Percentiles rank a stretch among this genome's conserved stretches.
Evolutionary conservation across 805 yeast species (phyloP).

Genomic region (Sugiyamaella valdiviana): DNA sequence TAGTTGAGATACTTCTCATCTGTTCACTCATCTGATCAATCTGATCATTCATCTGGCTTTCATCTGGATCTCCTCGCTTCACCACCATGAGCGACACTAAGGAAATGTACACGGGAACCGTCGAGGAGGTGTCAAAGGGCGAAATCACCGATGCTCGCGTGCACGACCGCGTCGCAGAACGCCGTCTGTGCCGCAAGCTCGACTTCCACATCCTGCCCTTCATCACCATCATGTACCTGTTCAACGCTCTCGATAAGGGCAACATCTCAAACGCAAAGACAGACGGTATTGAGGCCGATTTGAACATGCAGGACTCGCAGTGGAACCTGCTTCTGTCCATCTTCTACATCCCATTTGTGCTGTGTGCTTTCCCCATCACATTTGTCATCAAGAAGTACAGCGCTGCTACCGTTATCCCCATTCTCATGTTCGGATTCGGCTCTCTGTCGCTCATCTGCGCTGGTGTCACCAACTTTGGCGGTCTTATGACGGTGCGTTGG

Average conservation of each 20-base stretch:
- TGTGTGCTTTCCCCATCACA: slow-evolving; percentile 39
- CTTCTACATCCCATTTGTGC: slow-evolving; percentile 42
- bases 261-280: slow-evolving; percentile 47
- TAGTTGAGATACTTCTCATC: no score
- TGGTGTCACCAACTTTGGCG: slow-evolving; percentile 39
- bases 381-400: slow-evolving; percentile 36
- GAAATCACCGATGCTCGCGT: slow-evolving; percentile 13
- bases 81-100: not conserved
- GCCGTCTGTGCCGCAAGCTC: slow-evolving; percentile 33
- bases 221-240: slow-evolving; percentile 42
- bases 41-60: no score
- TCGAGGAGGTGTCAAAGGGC: not conserved
- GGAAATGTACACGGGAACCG: not conserved
- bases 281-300: slow-evolving; percentile 39
- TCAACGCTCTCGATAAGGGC: slow-evolving; percentile 45
- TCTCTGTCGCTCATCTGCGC: slow-evolving; percentile 36
- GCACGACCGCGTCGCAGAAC: slow-evolving; percentile 22
- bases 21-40: no score
- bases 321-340: slow-evolving; percentile 44
- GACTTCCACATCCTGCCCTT: slow-evolving; percentile 42
- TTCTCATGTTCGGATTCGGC: slow-evolving; percentile 42
- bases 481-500: slow-evolving; percentile 42
- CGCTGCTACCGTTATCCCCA: slow-evolving; percentile 42
- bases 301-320: slow-evolving; percentile 37
- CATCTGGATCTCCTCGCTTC: not conserved